Conservation (phyloP, 179 eudicot species). For the Carnegiea gigantea region DNA sequence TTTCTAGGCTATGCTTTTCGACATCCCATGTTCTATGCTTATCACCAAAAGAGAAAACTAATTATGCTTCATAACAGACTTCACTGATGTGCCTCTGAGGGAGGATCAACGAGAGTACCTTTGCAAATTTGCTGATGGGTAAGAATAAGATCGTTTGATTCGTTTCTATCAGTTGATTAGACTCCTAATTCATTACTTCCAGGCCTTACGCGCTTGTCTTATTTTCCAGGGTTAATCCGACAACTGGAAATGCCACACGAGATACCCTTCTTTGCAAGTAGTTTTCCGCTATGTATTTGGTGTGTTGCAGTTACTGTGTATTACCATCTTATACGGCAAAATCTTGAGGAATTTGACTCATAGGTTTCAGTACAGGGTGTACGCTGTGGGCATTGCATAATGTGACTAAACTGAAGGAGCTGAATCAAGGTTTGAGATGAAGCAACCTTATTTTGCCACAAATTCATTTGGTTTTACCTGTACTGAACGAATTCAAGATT, state of each 20-base stretch:
- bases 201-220: too few species aligned
- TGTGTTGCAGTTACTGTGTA: conserved; percentile 10
- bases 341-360: too few species aligned
- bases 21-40: background rate
- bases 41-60: too few species aligned
- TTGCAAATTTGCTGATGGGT: conserved; percentile 78
- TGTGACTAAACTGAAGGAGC: too few species aligned
- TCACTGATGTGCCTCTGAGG: conserved; percentile 87
- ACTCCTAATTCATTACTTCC: too few species aligned
- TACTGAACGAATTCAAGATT: too few species aligned
- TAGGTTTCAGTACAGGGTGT: too few species aligned
- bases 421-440: too few species aligned
- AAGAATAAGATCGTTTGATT: conserved; percentile 53
- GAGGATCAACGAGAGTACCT: conserved; percentile 83
- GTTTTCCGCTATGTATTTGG: background rate
- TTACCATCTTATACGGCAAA: too few species aligned
- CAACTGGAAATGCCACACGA: conserved; percentile 70
- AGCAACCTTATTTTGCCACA: too few species aligned
- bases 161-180: background rate
- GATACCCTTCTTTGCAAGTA: conserved; percentile 76
- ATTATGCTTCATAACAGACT: conserved; percentile 43
- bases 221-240: conserved; percentile 65
- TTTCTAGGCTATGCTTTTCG: background rate
- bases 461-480: too few species aligned
- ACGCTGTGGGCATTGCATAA: too few species aligned